Base-by-base conservation (phyloP, 176 grass and related monocot genomes). In the Thalia dealbata region DNA sequence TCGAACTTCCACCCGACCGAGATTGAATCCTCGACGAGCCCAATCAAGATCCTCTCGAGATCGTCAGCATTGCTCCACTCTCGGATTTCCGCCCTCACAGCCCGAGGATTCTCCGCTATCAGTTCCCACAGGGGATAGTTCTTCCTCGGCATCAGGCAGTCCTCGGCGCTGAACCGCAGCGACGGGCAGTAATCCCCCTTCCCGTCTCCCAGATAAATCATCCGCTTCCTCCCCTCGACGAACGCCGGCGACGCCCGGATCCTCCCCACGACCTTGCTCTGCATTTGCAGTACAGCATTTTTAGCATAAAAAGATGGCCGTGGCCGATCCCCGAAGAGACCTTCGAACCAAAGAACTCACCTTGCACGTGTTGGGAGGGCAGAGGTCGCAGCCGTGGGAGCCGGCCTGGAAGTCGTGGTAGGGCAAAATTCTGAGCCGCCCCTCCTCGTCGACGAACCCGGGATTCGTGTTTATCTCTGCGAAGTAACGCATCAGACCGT, bases 331-430 rank as follows among this genome's bases (percentile, higher is more conserved):
- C n/a, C 32, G 32, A 38, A 1, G 32, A 38, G 32, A 38, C 4
- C 32, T 38, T 38, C 32, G 32, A 38, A 38, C 4, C 32, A 43
- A 13, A 7, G 2, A 18, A 6, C 13, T 68, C 18, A 96, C 91
- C 91, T 96, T 96, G 89, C 92, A 96, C 92, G 91, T 91, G 71
- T 96, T 96, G 76, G 92, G 86, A 73, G 92, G 92, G 64, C 92
- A 96, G 38, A 96, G 77, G 8, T 52, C 0, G 76, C 92, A 96
- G 0, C 92, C 92, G 67, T 96, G 92, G 69, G 73, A 74, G 28
- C 23, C 30, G 64, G 35, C n/a, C 19, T 3, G 70, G 81, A 91
- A 87, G 30, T 85, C 79, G 72, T 89, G 86, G 79, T 81, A 68
- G 41, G 92, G 86, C 26, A 48, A 58, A 73, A 96, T 89, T 12